Conservation (phyloP, 768 basidiomycete species). For the Kwoniella mangroviensis region DNA sequence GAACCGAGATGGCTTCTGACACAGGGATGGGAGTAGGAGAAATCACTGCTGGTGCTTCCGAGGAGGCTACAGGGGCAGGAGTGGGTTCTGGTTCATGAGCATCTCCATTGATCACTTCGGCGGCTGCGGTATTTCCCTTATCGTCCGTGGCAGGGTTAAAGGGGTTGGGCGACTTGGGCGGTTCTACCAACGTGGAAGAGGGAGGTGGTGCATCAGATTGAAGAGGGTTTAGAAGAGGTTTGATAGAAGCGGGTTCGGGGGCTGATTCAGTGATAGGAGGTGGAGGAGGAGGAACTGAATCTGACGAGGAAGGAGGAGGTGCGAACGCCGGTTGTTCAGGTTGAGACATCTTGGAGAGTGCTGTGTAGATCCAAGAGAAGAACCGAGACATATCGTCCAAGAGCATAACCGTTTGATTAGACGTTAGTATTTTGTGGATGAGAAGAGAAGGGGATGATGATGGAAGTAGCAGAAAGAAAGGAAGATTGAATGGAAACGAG, state of each 20-base stretch:
- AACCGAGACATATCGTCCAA: neutral
- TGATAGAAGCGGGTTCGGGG: slow-evolving; percentile 15
- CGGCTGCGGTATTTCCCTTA: slow-evolving; percentile 25
- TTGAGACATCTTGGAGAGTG: slow-evolving; percentile 16
- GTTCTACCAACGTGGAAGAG: slow-evolving; percentile 48
- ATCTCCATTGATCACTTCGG: slow-evolving; percentile 1
- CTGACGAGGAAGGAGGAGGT: slow-evolving; percentile 28
- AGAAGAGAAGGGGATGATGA: neutral
- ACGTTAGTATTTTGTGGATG: slow-evolving; percentile 5
- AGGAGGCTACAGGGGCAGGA: neutral
- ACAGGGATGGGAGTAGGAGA: neutral
- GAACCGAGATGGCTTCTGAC: neutral
- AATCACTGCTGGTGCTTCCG: slow-evolving; percentile 6
- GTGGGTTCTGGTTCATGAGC: neutral
- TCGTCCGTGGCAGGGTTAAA: slow-evolving; percentile 38
- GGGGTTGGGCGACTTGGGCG: slow-evolving; percentile 43
- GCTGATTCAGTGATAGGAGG: neutral
- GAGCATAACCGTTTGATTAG: neutral
- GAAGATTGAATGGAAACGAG: neutral
- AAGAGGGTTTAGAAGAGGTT: slow-evolving; percentile 51
- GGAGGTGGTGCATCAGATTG: slow-evolving; percentile 40
- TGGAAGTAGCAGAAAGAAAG: neutral
- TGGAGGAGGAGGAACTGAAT: slow-evolving; percentile 16
- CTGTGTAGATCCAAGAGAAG: neutral
- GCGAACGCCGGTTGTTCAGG: slow-evolving; percentile 4